phyloP scores from a whole-genome alignment of 1,139 yeast species.

The Magnusiomyces paraingens region DNA sequence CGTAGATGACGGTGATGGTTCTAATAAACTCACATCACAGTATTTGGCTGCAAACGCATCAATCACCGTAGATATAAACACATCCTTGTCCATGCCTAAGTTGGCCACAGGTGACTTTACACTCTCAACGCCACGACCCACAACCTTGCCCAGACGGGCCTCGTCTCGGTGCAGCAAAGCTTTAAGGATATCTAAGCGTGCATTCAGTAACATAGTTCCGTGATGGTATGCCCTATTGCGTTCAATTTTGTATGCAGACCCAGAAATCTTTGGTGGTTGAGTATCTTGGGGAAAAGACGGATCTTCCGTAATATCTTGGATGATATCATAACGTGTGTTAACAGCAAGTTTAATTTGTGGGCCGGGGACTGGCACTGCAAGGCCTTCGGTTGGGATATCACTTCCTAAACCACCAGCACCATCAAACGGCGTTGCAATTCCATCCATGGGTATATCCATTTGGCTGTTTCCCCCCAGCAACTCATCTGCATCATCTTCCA shows the following conservation, averaged over 20 bases:
- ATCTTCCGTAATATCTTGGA: constrained; percentile 36
- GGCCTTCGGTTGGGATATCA: constrained; percentile 1
- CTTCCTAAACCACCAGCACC: constrained; percentile 3
- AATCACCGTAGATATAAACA: constrained; percentile 45
- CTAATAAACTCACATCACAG: constrained; percentile 5
- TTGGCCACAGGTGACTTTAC: constrained; percentile 75
- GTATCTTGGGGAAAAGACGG: constrained; percentile 22
- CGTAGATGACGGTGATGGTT: too few relatives aligned
- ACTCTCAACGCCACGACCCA: constrained; percentile 63
- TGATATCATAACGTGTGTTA: constrained; percentile 77
- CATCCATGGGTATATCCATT: neutral
- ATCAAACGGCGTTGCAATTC: constrained; percentile 1
- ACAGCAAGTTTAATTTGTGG: constrained; percentile 38
- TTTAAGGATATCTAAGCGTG: constrained; percentile 53
- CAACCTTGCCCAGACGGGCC: constrained; percentile 41
- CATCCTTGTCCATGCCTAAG: constrained; percentile 41
- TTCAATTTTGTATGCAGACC: constrained; percentile 84
- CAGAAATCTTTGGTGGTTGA: constrained; percentile 54
- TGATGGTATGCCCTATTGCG: constrained; percentile 86
- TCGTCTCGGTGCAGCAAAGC: constrained; percentile 49
- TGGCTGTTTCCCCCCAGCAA: neutral
- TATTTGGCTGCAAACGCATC: constrained; percentile 41
- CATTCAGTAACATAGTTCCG: constrained; percentile 84
- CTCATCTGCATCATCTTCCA: neutral
- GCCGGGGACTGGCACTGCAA: constrained; percentile 18